phyloP scores from a whole-genome alignment of 176 grass and related monocot genomes.

The Stipa capillata region DNA sequence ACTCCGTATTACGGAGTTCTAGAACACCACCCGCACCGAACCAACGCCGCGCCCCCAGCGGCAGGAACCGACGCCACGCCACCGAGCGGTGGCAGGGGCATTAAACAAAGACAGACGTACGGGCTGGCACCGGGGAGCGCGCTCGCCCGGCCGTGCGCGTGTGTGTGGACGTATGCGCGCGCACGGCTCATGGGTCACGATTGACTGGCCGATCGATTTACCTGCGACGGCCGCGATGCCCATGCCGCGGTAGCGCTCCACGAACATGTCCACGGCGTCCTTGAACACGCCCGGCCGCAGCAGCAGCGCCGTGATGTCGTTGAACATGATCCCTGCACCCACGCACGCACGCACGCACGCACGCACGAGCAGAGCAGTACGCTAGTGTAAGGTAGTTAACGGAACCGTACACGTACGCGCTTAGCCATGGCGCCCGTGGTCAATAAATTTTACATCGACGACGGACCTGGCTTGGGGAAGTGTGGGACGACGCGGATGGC shows the following conservation, averaged over 20 bases:
- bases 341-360: too few relatives aligned
- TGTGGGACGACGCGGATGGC: slow-evolving; percentile 90
- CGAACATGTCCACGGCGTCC: slow-evolving; percentile 84
- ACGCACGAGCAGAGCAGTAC: too few relatives aligned
- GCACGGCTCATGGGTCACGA: not conserved
- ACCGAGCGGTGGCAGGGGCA: not conserved
- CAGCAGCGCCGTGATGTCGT: slow-evolving; percentile 87
- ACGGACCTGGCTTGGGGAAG: slow-evolving; percentile 88
- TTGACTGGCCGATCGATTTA: not conserved
- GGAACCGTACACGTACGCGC: not conserved
- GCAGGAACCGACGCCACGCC: not conserved
- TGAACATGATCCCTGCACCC: slow-evolving; percentile 99
- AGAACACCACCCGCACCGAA: not conserved
- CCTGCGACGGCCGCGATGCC: slow-evolving; percentile 71
- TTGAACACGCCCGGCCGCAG: slow-evolving; percentile 75
- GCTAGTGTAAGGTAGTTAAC: not conserved
- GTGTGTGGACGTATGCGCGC: not conserved
- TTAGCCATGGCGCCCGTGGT: not conserved
- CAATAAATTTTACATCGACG: not conserved
- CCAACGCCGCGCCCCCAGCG: not conserved
- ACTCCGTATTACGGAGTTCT: slow-evolving; percentile 47
- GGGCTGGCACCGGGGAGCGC: not conserved
- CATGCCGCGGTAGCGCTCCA: slow-evolving; percentile 85
- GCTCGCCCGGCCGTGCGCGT: not conserved
- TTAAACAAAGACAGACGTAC: not conserved